Conservation (phyloP, 805 yeast species). For the Cyberlindnera euphorbiae region DNA sequence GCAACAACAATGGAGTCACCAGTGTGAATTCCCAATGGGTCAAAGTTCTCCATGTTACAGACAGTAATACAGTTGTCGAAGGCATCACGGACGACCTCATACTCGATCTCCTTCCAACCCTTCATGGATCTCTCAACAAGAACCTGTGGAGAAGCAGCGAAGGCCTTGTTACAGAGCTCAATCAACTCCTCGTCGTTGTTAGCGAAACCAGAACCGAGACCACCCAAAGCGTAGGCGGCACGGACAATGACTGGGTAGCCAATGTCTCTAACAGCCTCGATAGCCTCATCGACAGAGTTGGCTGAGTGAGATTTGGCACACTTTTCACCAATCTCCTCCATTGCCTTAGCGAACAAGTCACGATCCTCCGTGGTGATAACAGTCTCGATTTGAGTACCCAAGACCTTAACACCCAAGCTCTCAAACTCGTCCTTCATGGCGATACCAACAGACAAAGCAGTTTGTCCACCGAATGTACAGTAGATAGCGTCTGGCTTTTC, state of each 20-base stretch:
- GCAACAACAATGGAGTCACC: slow-evolving; percentile 99
- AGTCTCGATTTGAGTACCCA: slow-evolving; percentile 96
- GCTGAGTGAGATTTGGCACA: slow-evolving; percentile 94
- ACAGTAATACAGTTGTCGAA: slow-evolving; percentile 97
- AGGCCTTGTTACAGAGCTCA: slow-evolving; percentile 83
- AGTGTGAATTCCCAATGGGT: slow-evolving; percentile 96
- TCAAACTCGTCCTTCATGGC: slow-evolving; percentile 93
- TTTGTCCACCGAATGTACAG: slow-evolving; percentile 98
- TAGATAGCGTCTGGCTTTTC: slow-evolving; percentile 97
- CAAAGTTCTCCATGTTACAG: slow-evolving; percentile 98
- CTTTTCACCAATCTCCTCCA: slow-evolving; percentile 93
- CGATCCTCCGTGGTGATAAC: slow-evolving; percentile 97
- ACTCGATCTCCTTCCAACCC: slow-evolving; percentile 99
- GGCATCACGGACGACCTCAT: slow-evolving; percentile 96
- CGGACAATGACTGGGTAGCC: slow-evolving; percentile 97
- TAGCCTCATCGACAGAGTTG: slow-evolving; percentile 71
- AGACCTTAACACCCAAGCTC: slow-evolving; percentile 83
- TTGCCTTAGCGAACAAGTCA: slow-evolving; percentile 89
- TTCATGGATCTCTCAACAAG: slow-evolving; percentile 93
- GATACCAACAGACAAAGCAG: slow-evolving; percentile 95
- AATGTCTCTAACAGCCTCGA: slow-evolving; percentile 75
- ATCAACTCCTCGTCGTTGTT: slow-evolving; percentile 73
- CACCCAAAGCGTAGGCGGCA: slow-evolving; percentile 96
- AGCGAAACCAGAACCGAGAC: slow-evolving; percentile 97
- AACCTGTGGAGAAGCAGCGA: slow-evolving; percentile 89